phyloP scores from a whole-genome alignment of 208 protist species.

The Acanthamoeba castellanii region DNA sequence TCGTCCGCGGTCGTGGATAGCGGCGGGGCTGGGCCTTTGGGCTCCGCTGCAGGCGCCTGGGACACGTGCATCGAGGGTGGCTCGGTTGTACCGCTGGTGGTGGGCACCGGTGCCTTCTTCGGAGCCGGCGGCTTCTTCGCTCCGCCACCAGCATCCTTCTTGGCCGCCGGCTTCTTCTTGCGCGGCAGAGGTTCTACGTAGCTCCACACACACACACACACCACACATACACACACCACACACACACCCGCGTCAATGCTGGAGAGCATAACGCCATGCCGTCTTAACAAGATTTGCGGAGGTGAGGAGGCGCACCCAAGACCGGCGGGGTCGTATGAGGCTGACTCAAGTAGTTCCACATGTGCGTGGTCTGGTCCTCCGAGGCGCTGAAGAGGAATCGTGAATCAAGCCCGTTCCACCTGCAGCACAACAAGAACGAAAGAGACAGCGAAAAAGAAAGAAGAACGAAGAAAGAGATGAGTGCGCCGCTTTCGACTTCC shows the following conservation, averaged over 20 bases:
- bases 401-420: conserved; percentile 38
- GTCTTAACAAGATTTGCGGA: too few species aligned
- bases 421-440: not conserved
- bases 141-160: not conserved
- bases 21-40: too few species aligned
- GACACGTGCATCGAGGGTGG: too few species aligned
- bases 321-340: not conserved
- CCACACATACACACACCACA: not conserved
- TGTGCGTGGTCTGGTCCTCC: conserved; percentile 37
- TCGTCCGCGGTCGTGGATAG: too few species aligned
- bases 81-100: not conserved
- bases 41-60: too few species aligned
- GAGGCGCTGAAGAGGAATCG: conserved; percentile 52
- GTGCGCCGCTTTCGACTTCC: not conserved
- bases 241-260: too few species aligned
- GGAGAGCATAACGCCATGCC: too few species aligned
- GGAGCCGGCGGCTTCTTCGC: not conserved
- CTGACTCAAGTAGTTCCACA: conserved; percentile 16
- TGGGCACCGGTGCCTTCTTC: not conserved
- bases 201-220: not conserved
- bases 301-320: not conserved
- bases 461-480: not conserved
- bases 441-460: not conserved
- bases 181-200: not conserved
- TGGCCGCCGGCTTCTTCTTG: conserved; percentile 40